These are phyloP conservation scores for Neobulgaria alba DNA, from an alignment of 2,329 filamentous ascomycete genomes.

Conservation along the genomic window DNA sequence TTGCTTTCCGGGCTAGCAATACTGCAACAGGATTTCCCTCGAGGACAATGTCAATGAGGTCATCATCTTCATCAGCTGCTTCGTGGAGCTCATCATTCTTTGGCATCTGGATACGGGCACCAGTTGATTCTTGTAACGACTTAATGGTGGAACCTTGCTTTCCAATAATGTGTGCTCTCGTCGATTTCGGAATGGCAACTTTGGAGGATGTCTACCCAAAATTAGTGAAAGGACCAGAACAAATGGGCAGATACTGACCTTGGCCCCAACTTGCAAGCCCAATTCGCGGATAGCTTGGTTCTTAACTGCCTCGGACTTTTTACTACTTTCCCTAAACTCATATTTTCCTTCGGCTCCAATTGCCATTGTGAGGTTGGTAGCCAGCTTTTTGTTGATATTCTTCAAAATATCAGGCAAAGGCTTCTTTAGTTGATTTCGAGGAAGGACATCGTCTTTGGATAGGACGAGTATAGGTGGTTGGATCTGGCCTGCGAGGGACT, in stretches of 20 bases:
- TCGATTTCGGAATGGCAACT: conserved; percentile 73
- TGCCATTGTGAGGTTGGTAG: conserved; percentile 73
- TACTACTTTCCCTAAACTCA: conserved; percentile 78
- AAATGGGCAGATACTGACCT: conserved; percentile 43
- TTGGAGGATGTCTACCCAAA: conserved; percentile 51
- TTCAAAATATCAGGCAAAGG: conserved; percentile 78
- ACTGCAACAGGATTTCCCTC: conserved; percentile 88
- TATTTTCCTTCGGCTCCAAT: conserved; percentile 63
- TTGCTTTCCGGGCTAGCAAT: conserved; percentile 72
- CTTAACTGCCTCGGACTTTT: conserved; percentile 61
- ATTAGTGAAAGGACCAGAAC: conserved; percentile 10
- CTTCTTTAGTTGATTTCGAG: conserved; percentile 70
- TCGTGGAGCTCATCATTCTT: conserved; percentile 59
- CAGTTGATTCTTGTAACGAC: conserved; percentile 79
- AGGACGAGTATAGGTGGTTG: conserved; percentile 68
- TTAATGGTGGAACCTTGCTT: conserved; percentile 86
- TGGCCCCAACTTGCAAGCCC: conserved; percentile 77
- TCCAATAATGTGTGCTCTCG: conserved; percentile 86
- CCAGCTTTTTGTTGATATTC: conserved; percentile 87
- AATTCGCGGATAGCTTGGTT: conserved; percentile 85
- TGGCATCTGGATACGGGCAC: conserved; percentile 83
- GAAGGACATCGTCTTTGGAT: conserved; percentile 61
- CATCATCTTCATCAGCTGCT: conserved; percentile 60
- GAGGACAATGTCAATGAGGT: conserved; percentile 78
- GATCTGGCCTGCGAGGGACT: conserved; percentile 68